Evolutionary conservation across 2,329 filamentous ascomycete genomes (phyloP).

Genomic region (Verticillium tricorpus): DNA sequence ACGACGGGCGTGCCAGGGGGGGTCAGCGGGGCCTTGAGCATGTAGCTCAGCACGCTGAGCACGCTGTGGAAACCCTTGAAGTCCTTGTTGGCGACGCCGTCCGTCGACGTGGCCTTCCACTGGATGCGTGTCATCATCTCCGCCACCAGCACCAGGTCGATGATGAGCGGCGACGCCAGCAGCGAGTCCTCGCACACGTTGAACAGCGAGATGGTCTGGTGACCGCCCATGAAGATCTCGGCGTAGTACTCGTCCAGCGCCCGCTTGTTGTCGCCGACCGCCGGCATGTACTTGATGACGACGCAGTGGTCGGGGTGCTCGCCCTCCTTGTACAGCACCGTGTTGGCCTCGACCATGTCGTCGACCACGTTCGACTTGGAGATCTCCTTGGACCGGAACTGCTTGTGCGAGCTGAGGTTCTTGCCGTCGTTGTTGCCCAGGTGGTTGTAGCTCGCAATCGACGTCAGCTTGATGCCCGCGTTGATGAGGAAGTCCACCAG

Average conservation of each 20-base stretch:
- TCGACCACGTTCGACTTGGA: conserved; percentile 99
- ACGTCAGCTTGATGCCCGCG: conserved; percentile 97
- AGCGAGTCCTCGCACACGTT: conserved; percentile 99
- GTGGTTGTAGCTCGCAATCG: conserved; percentile 98
- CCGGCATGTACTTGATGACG: conserved; percentile 99
- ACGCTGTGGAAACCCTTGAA: conserved; percentile 97
- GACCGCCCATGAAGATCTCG: conserved; percentile 97
- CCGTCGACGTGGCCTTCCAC: conserved; percentile 66
- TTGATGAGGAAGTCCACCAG: conserved; percentile 98
- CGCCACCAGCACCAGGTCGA: conserved; percentile 86
- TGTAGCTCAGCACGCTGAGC: conserved; percentile 95
- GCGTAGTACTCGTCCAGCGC: conserved; percentile 98
- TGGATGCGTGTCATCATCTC: conserved; percentile 99
- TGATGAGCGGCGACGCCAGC: conserved; percentile 91
- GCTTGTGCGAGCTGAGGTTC: conserved; percentile 94
- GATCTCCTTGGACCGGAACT: conserved; percentile 99
- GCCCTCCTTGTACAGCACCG: conserved; percentile 80
- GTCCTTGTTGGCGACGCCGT: conserved; percentile 52
- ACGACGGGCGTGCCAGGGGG: conserved; percentile 93
- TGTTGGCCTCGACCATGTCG: conserved; percentile 98
- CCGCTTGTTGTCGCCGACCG: conserved; percentile 98
- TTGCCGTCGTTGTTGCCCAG: conserved; percentile 99
- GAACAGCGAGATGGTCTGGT: conserved; percentile 96
- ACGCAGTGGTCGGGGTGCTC: conserved; percentile 98
- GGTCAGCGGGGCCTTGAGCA: conserved; percentile 94